Conservation (phyloP, 116 monocot genomes). For the Papilionanthe hybrid region DNA sequence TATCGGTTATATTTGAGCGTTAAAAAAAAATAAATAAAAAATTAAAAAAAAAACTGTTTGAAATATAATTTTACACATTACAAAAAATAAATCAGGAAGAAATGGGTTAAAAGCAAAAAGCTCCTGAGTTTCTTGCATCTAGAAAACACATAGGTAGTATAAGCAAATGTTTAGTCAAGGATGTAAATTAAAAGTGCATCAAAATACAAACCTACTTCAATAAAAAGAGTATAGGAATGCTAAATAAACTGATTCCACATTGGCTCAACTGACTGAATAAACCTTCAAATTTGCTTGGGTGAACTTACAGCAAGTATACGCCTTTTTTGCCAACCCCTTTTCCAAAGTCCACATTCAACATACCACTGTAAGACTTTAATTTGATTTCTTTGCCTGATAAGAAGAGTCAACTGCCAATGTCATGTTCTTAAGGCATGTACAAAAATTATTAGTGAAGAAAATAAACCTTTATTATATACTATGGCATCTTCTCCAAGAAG, state of each 20-base stretch:
- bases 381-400: conserved; percentile 69
- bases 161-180: no score
- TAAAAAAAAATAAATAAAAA: no score
- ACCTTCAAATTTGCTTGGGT: not conserved
- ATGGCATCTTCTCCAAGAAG: conserved; percentile 90
- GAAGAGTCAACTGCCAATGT: conserved; percentile 5
- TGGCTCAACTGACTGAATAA: not conserved
- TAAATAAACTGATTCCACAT: not conserved
- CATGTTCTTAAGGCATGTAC: not conserved
- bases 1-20: no score
- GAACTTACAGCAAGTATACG: conserved; percentile 92
- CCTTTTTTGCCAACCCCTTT: conserved; percentile 83
- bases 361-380: conserved; percentile 86
- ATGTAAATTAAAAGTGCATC: no score
- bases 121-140: no score
- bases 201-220: no score
- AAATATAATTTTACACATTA: no score
- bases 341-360: conserved; percentile 83
- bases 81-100: no score
- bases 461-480: conserved; percentile 75
- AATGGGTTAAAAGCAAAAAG: no score
- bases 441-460: not conserved
- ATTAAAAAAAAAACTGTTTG: no score
- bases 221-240: not conserved
- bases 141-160: no score